Conservation (phyloP, 345 rosid genomes). For the Salix exigua region DNA sequence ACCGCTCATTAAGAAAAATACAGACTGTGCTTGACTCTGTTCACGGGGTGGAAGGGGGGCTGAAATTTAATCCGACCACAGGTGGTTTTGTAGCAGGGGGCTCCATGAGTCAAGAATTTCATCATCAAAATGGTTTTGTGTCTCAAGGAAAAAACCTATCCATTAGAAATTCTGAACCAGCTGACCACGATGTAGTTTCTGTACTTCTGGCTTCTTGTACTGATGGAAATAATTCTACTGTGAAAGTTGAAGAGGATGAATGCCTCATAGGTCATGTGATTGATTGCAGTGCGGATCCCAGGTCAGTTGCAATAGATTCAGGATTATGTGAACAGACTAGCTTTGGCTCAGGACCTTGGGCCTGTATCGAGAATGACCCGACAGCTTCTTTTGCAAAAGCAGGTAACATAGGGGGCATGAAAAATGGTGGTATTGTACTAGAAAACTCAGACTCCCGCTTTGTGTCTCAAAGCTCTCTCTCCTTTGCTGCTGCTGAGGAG, state of each 20-base stretch:
- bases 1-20: constrained; percentile 69
- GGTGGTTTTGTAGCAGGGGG: constrained; percentile 69
- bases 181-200: constrained; percentile 11
- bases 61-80: constrained; percentile 64
- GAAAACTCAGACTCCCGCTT: constrained; percentile 29
- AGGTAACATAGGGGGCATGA: constrained; percentile 15
- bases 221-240: constrained; percentile 27
- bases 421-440: constrained; percentile 25
- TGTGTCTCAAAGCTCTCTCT: constrained; percentile 33
- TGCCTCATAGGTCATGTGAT: constrained; percentile 12
- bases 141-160: constrained; percentile 24
- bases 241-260: constrained; percentile 58
- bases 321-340: constrained; percentile 25
- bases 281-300: constrained; percentile 34
- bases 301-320: constrained; percentile 18
- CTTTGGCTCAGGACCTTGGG: constrained; percentile 30
- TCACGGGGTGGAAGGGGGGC: constrained; percentile 79
- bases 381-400: constrained; percentile 18
- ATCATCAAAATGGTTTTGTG: constrained; percentile 28
- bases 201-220: constrained; percentile 12
- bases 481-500: constrained; percentile 40
- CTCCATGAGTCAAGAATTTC: constrained; percentile 39
- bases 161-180: constrained; percentile 22
- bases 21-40: constrained; percentile 81
- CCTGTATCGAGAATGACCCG: constrained; percentile 26